These are phyloP conservation scores for Euptelea pleiosperma DNA, from an alignment of 164 flowering plant species.

Conservation along the genomic window DNA sequence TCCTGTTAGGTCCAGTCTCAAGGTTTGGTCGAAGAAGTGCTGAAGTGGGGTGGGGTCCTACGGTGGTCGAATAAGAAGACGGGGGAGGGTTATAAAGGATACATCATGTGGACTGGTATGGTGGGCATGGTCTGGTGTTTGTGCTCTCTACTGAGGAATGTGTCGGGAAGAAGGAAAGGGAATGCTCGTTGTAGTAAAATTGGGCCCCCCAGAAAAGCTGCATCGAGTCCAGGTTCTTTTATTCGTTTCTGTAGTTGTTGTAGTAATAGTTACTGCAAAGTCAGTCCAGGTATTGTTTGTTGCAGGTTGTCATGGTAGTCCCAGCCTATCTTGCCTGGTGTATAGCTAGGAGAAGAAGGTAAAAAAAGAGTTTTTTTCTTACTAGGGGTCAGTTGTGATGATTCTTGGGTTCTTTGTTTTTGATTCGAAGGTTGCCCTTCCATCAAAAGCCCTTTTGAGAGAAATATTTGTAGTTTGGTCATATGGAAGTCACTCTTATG, in stretches of 20 bases:
- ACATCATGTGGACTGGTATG: not conserved
- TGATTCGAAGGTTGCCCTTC: too few relatives aligned
- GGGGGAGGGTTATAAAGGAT: not conserved
- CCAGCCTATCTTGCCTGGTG: slow-evolving; percentile 6
- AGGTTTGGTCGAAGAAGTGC: not conserved
- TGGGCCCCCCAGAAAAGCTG: not conserved
- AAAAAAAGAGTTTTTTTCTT: not conserved
- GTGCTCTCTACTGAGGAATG: not conserved
- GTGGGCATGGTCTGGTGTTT: not conserved
- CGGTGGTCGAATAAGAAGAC: not conserved
- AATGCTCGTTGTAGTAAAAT: not conserved
- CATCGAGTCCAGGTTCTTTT: not conserved
- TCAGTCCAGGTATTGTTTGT: not conserved
- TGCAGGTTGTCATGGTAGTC: not conserved
- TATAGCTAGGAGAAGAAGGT: not conserved
- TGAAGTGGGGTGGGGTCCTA: not conserved
- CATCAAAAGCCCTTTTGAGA: too few relatives aligned
- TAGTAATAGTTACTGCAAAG: not conserved
- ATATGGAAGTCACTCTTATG: too few relatives aligned
- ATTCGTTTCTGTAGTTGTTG: not conserved
- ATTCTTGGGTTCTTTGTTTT: not conserved
- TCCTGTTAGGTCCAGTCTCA: slow-evolving; percentile 6
- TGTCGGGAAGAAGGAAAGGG: not conserved
- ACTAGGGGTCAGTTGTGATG: not conserved
- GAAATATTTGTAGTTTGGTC: too few relatives aligned